phyloP scores from a whole-genome alignment of 305 asterid genomes.

The Fraxinus greggii region DNA sequence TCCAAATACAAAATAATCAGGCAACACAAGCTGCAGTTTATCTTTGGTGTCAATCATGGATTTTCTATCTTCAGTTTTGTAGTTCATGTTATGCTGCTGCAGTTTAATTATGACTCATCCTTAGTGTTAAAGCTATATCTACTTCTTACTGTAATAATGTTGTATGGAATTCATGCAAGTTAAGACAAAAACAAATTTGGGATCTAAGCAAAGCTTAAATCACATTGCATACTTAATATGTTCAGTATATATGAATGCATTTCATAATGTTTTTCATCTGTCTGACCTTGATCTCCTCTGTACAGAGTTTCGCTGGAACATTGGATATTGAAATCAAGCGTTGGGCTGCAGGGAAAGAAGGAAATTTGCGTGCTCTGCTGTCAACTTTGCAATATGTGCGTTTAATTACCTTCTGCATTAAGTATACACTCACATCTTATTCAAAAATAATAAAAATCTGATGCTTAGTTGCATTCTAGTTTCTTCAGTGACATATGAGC shows the following conservation, averaged over 20 bases:
- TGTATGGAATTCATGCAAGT: not conserved
- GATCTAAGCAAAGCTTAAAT: conserved; percentile 15
- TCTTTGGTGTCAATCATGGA: not conserved
- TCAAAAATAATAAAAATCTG: not conserved
- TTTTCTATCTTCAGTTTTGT: not conserved
- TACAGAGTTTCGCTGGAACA: conserved; percentile 82
- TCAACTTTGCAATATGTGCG: conserved; percentile 97
- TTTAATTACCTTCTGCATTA: conserved; percentile 19
- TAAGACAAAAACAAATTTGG: conserved; percentile 11
- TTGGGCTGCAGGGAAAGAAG: conserved; percentile 99
- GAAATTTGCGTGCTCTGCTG: conserved; percentile 91
- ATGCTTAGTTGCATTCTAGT: not conserved
- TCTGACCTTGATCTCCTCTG: conserved; percentile 30
- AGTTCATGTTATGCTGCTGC: not conserved
- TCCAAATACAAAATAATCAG: conserved; percentile 8
- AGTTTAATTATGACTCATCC: conserved; percentile 7
- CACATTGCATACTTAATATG: conserved; percentile 20
- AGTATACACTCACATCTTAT: not conserved
- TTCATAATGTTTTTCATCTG: conserved; percentile 11
- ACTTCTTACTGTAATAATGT: conserved; percentile 7
- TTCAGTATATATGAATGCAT: not conserved
- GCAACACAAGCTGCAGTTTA: not conserved
- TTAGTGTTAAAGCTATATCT: not conserved
- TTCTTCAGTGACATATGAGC: not conserved
- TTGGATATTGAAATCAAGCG: conserved; percentile 91